A percentile compares a stretch with the other conserved stretches of the same genome.
These are phyloP conservation scores for Salix arbutifolia DNA, from an alignment of 345 rosid genomes.

Conservation along the genomic window DNA sequence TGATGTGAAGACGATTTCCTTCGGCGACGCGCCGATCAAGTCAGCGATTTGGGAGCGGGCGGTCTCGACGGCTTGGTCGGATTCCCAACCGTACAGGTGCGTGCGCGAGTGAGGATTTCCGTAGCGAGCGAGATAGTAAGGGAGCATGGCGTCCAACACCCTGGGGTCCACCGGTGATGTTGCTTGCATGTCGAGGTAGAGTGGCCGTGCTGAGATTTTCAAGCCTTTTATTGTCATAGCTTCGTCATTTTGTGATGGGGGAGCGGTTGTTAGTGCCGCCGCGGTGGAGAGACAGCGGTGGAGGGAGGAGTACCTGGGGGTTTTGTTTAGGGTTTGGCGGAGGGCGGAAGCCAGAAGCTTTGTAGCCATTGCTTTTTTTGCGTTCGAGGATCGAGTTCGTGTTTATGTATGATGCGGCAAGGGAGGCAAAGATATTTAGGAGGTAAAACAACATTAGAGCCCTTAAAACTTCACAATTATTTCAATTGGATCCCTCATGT, in stretches of 20 bases:
- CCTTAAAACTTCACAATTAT: no score
- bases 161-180: slow-evolving; percentile 94
- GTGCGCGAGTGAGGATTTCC: slow-evolving; percentile 98
- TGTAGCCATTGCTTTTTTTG: slow-evolving; percentile 44
- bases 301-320: slow-evolving; percentile 10
- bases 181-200: slow-evolving; percentile 71
- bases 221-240: slow-evolving; percentile 65
- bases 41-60: slow-evolving; percentile 73
- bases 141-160: slow-evolving; percentile 81
- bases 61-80: slow-evolving; percentile 75
- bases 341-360: slow-evolving; percentile 45
- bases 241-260: slow-evolving; percentile 33
- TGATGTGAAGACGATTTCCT: slow-evolving; percentile 83
- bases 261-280: slow-evolving; percentile 16
- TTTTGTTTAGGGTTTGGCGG: slow-evolving; percentile 34
- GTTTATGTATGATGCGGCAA: no score
- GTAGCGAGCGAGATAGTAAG: slow-evolving; percentile 57
- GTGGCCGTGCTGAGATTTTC: slow-evolving; percentile 62
- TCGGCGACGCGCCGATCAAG: slow-evolving; percentile 79
- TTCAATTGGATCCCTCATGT: no score
- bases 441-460: no score
- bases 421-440: no score
- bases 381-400: no score
- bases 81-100: slow-evolving; percentile 96
- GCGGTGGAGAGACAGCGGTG: slow-evolving; percentile 29